Evolutionary conservation across 306 rosid species (phyloP), one percentile per base, ranked within the genome.

Genomic region (Hippophae rhamnoides): DNA sequence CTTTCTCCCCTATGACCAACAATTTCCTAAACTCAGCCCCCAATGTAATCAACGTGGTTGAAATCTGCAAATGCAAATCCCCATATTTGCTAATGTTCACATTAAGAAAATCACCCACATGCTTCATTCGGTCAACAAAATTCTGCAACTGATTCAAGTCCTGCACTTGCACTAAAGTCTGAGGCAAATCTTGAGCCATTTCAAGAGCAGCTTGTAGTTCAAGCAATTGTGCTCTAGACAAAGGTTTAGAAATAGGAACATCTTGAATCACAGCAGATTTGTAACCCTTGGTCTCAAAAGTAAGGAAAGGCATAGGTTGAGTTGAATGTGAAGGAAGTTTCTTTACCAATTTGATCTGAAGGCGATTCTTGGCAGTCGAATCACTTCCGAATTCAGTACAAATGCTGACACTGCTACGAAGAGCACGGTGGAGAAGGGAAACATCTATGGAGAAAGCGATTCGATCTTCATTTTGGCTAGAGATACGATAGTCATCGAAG

Each of bases 251-350:
- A 56, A 92, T 92, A 0, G 98, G 96, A 7, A 92, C 87, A 31
- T 92, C 98, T 53, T 87, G 98, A 65, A 92, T 86, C 8, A 83
- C 98, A 0, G 95, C 96, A 12, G 98, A 87, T 56, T 82, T 87
- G 47, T 72, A 85, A 0, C 95, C 96, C 41, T 81, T 75, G 41
- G 95, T 80, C 74, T 87, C 98, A 14, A 92, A 80, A 13, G 93
- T 83, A 41, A 92, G 87, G 61, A 85, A 92, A 7, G 95, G 98
- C 86, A 81, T 72, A 0, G 88, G 72, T 48, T 74, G 81, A 5
- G 83, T 85, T 43, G 79, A 85, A 44, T 82, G 85, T 9, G 77
- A 67, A 7, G 92, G 82, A 0, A 87, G 74, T 69, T 92, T 92
- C 77, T 88, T 92, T 47, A 86, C 99, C 51, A 87, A 75, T 70